A percentile compares a stretch with the other conserved stretches of the same genome.
Evolutionary conservation across 208 protist species (phyloP).

Genomic region (Leishmania gerbilli): DNA sequence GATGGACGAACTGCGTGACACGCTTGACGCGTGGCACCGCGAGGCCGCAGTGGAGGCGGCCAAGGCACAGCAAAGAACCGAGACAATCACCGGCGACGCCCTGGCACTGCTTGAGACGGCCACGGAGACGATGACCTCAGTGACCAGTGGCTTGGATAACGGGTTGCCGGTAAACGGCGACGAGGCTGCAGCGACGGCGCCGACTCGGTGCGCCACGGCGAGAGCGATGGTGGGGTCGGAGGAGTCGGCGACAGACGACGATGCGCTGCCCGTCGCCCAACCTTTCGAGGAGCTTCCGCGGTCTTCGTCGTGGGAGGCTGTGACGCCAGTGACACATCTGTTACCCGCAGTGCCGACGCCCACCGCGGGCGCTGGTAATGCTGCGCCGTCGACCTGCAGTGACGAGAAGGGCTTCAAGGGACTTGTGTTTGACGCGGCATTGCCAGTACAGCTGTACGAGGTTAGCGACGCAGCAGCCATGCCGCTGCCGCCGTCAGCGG

Average conservation of each 20-base stretch:
- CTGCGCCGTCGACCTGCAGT: no score
- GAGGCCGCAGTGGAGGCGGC: conserved; percentile 8
- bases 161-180: background rate
- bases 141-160: background rate
- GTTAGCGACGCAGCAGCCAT: background rate
- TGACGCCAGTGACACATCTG: background rate
- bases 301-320: background rate
- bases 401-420: background rate
- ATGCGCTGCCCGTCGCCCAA: background rate
- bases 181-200: background rate
- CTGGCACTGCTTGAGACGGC: background rate
- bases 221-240: background rate
- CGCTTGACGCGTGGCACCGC: conserved; percentile 16
- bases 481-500: background rate
- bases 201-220: background rate
- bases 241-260: background rate
- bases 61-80: background rate
- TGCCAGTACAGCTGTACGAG: background rate
- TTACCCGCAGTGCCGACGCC: background rate
- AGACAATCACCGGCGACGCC: background rate
- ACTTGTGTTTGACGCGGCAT: background rate
- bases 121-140: background rate
- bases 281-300: background rate
- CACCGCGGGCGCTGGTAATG: background rate
- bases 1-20: conserved; percentile 20